These are phyloP conservation scores for Diaporthe nobilis DNA, from an alignment of 2,329 filamentous ascomycete genomes.

Conservation along the genomic window DNA sequence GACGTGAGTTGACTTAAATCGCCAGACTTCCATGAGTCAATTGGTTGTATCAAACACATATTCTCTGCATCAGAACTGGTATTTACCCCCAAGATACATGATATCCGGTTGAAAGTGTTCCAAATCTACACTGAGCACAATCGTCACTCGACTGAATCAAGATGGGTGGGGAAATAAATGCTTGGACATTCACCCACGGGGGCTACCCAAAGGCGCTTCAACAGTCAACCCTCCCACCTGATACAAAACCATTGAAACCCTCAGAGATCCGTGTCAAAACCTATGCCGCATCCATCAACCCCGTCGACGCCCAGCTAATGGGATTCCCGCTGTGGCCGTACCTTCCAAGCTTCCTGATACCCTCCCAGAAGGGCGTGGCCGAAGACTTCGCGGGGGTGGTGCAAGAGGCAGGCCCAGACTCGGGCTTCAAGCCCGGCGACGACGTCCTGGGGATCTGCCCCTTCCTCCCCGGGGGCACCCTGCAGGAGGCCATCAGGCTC, in stretches of 20 bases:
- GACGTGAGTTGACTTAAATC: not conserved
- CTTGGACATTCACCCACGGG: constrained; percentile 18
- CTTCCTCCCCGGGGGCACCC: constrained; percentile 38
- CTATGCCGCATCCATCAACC: constrained; percentile 44
- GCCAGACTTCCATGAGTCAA: not conserved
- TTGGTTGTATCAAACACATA: not conserved
- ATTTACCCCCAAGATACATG: not conserved
- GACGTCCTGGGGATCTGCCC: constrained; percentile 41
- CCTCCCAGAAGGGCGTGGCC: constrained; percentile 39
- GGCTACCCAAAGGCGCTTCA: constrained; percentile 2
- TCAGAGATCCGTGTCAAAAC: constrained; percentile 40
- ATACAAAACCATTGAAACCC: constrained; percentile 11
- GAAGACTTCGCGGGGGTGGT: constrained; percentile 43
- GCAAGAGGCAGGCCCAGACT: constrained; percentile 37
- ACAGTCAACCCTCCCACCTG: not conserved
- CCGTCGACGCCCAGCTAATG: constrained; percentile 44
- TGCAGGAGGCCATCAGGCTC: constrained; percentile 38
- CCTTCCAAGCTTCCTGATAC: constrained; percentile 15
- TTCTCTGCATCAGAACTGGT: not conserved
- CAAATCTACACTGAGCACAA: not conserved
- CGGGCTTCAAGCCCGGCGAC: constrained; percentile 39
- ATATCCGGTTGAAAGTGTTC: not conserved
- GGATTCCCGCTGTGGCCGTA: constrained; percentile 35
- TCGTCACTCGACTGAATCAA: not conserved
- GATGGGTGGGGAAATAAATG: not conserved